Percentiles rank a stretch among this genome's conserved stretches.
These are phyloP conservation scores for Calonectria crousiana DNA, from an alignment of 2,329 filamentous ascomycete genomes.

Conservation along the genomic window DNA sequence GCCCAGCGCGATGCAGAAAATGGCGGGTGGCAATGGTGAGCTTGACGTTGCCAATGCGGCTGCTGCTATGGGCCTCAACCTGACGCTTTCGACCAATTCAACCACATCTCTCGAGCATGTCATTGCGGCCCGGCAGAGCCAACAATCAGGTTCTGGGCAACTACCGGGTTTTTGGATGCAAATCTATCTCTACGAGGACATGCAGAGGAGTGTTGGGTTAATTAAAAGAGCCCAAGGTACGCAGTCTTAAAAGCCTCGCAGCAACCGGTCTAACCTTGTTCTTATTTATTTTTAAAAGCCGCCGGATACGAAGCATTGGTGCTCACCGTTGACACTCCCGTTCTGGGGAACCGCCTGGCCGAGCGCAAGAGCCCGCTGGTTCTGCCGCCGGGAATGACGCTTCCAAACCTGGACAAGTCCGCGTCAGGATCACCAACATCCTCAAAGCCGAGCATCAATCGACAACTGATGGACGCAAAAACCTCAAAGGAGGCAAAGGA, in stretches of 20 bases:
- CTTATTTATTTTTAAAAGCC: neutral
- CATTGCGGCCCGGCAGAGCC: neutral
- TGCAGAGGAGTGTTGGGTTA: neutral
- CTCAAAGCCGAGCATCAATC: neutral
- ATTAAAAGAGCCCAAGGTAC: neutral
- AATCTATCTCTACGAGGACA: neutral
- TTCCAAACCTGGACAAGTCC: neutral
- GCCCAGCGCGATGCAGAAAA: constrained; percentile 5
- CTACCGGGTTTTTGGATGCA: neutral
- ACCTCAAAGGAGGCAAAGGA: neutral
- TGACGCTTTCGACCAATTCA: neutral
- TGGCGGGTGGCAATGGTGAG: neutral
- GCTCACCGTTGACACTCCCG: constrained; percentile 1
- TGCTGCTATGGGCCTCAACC: neutral
- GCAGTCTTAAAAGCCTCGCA: neutral
- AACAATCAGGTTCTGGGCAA: neutral
- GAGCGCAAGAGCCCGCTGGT: neutral
- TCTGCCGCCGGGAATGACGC: neutral
- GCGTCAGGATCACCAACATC: neutral
- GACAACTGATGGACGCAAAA: neutral
- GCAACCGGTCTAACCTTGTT: neutral
- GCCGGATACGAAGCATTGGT: neutral
- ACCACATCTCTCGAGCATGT: neutral
- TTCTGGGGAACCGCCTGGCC: neutral
- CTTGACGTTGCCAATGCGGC: neutral